A percentile compares a stretch with the other conserved stretches of the same genome.
These are phyloP conservation scores for Hibiscus syriacus DNA, from an alignment of 345 rosid species.

Conservation along the genomic window DNA sequence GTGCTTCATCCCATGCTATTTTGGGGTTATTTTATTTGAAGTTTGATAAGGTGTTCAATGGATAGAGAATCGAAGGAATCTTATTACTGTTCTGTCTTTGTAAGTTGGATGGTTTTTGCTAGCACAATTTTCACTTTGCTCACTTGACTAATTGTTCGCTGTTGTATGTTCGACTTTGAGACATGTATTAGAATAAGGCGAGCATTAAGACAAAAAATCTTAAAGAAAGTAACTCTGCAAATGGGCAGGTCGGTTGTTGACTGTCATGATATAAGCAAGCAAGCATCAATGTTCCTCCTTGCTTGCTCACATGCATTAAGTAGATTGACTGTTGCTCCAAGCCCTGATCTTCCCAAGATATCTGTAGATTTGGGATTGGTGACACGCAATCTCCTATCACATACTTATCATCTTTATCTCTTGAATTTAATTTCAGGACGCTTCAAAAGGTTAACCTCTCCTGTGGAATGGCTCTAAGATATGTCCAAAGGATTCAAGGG, in stretches of 20 bases:
- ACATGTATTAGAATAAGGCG: background rate
- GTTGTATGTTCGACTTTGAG: background rate
- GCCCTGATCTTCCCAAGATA: too few relatives aligned
- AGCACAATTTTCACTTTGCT: too few relatives aligned
- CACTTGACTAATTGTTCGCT: background rate
- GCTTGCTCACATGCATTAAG: background rate
- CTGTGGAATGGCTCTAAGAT: slow-evolving; percentile 80
- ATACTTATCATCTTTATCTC: background rate
- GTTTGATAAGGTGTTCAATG: background rate
- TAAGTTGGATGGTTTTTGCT: too few relatives aligned
- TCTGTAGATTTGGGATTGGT: too few relatives aligned
- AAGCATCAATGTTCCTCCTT: background rate
- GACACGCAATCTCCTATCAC: background rate
- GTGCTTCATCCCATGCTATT: background rate
- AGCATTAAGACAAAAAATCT: background rate
- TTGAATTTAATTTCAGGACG: background rate
- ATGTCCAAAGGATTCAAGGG: slow-evolving; percentile 90
- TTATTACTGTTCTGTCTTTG: background rate
- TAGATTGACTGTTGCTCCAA: too few relatives aligned
- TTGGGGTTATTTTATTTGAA: background rate
- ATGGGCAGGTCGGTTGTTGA: background rate
- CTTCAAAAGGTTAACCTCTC: slow-evolving; percentile 38
- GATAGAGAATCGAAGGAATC: background rate
- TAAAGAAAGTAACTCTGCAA: background rate
- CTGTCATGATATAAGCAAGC: background rate